phyloP scores from a whole-genome alignment of 805 yeast species.

The Kazachstania martiniae region DNA sequence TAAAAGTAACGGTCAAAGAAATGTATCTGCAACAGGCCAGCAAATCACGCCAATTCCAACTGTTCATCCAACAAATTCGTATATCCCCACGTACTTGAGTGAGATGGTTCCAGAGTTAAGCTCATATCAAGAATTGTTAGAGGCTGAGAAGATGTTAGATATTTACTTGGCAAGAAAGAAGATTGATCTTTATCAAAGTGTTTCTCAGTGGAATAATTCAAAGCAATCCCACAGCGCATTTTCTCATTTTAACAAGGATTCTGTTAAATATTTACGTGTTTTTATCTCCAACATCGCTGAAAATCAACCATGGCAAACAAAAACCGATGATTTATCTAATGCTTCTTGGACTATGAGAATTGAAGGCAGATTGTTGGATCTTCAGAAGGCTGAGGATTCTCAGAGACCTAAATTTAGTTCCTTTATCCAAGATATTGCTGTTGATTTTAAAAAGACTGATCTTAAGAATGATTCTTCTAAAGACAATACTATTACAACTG shows the following conservation, averaged over 20 bases:
- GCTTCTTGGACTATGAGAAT: conserved; percentile 77
- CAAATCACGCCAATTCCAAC: conserved; percentile 22
- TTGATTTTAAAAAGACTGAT: conserved; percentile 43
- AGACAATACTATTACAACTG: neutral
- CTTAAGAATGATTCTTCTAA: neutral
- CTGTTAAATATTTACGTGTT: conserved; percentile 55
- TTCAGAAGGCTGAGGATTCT: conserved; percentile 37
- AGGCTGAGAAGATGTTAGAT: conserved; percentile 77
- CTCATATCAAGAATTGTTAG: conserved; percentile 56
- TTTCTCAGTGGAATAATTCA: conserved; percentile 35
- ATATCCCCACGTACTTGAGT: conserved; percentile 37
- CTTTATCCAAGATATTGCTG: conserved; percentile 72
- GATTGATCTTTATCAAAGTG: conserved; percentile 70
- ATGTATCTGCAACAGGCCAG: conserved; percentile 4
- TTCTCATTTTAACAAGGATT: conserved; percentile 31
- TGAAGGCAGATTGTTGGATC: conserved; percentile 70
- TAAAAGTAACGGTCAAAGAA: neutral
- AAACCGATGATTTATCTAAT: conserved; percentile 1
- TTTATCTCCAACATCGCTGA: conserved; percentile 73
- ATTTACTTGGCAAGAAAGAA: conserved; percentile 73
- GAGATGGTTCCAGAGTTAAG: conserved; percentile 57
- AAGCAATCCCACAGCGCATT: conserved; percentile 21
- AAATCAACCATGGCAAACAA: conserved; percentile 80
- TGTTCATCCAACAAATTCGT: conserved; percentile 41
- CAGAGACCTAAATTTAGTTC: conserved; percentile 58